Evolutionary conservation across 164 flowering plant genomes (phyloP), one percentile per base, ranked within the genome.

Genomic region (Liriodendron chinense): DNA sequence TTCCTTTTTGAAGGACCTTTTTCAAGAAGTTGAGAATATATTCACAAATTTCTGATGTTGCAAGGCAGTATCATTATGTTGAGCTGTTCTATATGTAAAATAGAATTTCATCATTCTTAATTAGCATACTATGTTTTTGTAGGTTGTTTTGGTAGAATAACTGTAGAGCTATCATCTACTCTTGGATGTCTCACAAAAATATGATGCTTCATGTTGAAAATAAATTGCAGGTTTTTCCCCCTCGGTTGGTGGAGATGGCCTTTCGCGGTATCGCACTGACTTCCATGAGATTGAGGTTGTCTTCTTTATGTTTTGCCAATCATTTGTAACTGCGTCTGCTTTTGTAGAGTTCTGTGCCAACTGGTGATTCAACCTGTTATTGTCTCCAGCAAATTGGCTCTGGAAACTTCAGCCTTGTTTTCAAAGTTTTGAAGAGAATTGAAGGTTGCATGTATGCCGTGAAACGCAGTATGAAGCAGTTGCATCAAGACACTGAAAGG

Each of bases 361-460:
- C 74, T 56, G 61, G 47, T 72, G 34, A 59, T 65, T 68, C 50
- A 6, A 20, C 26, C 59, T 64, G 67, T 64, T 69, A 13, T 28
- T 74, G 48, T 78, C 76, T 80, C 23, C 87, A 94, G 99, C 88
- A 86, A 87, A 91, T 96, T 80, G 99, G 99, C 50, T 70, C 75
- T 73, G 99, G 99, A 62, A 89, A 96, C 83, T 96, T 96, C 83
- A 94, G 94, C 73, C 83, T 85, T 69, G 99, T 94, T 49, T 92
- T 87, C 76, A 94, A 92, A 79, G 98, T 83, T 34, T 73, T 94
- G 84, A 96, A 91, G 86, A 90, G 98, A 85, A 90, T 92, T 74
- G 99, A 96, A 81, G 98, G 99, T 75, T 92, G 97, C 80, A 72
- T 96, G 85, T 94, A 96, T 85, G 99, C 98, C n/a, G 97, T 96